Conservation (phyloP, 345 rosid species). For the Citrus medica region DNA sequence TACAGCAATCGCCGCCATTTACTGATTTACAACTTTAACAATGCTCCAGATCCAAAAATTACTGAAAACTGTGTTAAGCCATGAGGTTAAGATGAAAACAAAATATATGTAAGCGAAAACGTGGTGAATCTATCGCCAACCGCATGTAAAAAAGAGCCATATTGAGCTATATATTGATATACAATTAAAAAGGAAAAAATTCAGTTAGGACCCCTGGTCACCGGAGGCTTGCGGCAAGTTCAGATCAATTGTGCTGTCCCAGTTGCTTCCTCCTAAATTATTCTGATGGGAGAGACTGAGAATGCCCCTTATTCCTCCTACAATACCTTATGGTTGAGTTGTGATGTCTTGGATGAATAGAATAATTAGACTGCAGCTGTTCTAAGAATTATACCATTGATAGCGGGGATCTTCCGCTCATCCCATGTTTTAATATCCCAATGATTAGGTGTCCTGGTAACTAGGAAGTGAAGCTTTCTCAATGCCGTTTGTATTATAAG, state of each 20-base stretch:
- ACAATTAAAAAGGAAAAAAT: not conserved
- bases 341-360: not conserved
- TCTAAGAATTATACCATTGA: not conserved
- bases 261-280: not conserved
- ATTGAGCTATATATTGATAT: not conserved
- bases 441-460: not conserved
- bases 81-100: not conserved
- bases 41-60: not conserved
- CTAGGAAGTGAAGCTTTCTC: conserved; percentile 24
- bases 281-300: not conserved
- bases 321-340: not conserved
- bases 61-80: not conserved
- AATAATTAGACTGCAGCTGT: not conserved
- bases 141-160: not conserved
- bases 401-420: not conserved
- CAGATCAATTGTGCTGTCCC: not conserved
- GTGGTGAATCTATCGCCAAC: not conserved
- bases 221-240: not conserved
- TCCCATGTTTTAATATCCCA: not conserved
- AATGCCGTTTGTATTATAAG: conserved; percentile 31
- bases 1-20: too few species aligned
- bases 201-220: not conserved
- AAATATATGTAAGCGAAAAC: too few species aligned
- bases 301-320: not conserved
- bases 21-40: not conserved